Conservation (phyloP, 176 grass and related monocot species). For the Aechmea fasciata region DNA sequence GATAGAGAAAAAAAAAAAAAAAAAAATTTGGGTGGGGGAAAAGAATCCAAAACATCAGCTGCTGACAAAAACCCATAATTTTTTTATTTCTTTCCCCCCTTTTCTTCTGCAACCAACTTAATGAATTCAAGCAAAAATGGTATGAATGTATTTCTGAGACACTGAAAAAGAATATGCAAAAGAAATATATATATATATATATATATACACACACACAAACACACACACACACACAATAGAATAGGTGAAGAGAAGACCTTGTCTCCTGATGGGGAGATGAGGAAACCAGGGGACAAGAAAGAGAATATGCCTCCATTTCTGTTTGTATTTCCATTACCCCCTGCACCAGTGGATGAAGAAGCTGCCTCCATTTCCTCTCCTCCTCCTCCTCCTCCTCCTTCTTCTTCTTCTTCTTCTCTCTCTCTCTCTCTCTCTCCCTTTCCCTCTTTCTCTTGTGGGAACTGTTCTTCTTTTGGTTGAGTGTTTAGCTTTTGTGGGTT, state of each 20-base stretch:
- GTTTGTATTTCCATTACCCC: not conserved
- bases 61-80: not conserved
- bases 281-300: slow-evolving; percentile 19
- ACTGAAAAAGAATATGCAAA: not conserved
- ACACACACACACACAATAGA: no score
- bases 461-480: no score
- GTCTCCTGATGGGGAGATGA: slow-evolving; percentile 30
- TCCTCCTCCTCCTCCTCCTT: not conserved
- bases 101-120: not conserved
- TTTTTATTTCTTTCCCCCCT: not conserved
- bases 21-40: not conserved
- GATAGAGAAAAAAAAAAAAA: no score
- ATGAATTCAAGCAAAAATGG: not conserved
- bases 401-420: not conserved
- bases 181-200: no score
- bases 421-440: not conserved
- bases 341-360: not conserved
- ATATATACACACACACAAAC: not conserved
- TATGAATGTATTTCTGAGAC: not conserved
- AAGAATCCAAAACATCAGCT: not conserved
- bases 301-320: slow-evolving; percentile 4
- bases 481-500: no score
- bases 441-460: not conserved
- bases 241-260: slow-evolving; percentile 22
- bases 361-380: not conserved